phyloP scores from a whole-genome alignment of 306 rosid species.

The Sindora glabra region DNA sequence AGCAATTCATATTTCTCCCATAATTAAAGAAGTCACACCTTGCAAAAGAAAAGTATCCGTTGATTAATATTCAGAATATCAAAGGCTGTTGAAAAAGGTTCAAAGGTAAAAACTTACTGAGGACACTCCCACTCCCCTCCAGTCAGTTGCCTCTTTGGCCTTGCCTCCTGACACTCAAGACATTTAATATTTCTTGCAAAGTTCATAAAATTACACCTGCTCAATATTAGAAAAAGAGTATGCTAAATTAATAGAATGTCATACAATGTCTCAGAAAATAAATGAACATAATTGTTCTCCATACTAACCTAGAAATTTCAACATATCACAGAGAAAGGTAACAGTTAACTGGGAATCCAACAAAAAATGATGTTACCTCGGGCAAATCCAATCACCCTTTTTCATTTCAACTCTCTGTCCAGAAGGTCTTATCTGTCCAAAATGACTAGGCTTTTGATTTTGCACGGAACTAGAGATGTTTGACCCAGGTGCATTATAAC shows the following conservation, averaged over 20 bases:
- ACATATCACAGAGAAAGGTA: background rate
- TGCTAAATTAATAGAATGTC: background rate
- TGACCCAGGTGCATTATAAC: conserved; percentile 40
- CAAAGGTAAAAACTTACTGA: conserved; percentile 52
- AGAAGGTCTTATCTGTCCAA: conserved; percentile 29
- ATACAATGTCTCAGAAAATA: background rate
- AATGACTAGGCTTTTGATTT: conserved; percentile 34
- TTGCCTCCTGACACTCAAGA: conserved; percentile 83
- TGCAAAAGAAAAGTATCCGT: conserved; percentile 13
- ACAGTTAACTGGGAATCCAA: conserved; percentile 1
- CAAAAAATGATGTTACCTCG: conserved; percentile 37
- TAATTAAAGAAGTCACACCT: conserved; percentile 87
- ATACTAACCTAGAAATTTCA: background rate
- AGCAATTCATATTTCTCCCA: conserved; percentile 64
- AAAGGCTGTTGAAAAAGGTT: conserved; percentile 1
- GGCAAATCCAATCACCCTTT: conserved; percentile 91
- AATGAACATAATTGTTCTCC: background rate
- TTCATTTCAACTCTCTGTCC: conserved; percentile 77
- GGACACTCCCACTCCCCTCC: conserved; percentile 99
- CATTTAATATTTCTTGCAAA: conserved; percentile 83
- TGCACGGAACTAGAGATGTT: conserved; percentile 32
- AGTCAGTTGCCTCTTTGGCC: conserved; percentile 74
- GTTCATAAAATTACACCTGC: conserved; percentile 98
- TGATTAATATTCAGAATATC: conserved; percentile 1
- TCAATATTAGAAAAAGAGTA: conserved; percentile 14